Base-by-base conservation (phyloP, 192 early-diverging fungal species). In the Podochytrium sp. region DNA sequence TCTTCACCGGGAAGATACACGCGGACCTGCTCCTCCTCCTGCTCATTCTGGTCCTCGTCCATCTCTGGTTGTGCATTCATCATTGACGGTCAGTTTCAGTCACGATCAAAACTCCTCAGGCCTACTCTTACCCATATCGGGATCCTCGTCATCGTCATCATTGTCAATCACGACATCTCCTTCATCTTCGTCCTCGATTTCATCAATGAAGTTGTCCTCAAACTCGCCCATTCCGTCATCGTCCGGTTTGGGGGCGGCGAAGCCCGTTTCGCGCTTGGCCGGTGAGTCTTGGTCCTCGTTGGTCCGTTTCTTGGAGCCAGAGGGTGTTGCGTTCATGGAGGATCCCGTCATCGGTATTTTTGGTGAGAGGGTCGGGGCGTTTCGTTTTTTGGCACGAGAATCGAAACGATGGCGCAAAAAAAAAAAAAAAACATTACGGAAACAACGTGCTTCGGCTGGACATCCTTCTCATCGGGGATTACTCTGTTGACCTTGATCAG, bases 1-100 rank as follows among this genome's bases (percentile, higher is more conserved):
- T 86, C 83, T 50, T 95, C 90, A 25, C 98, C 98, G 3, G 98
- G 98, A 35, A 97, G 88, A 71, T 95, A 96, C 32, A 97, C 92
- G 57, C 85, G 71, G 35, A 83, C 79, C 25, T 84, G 83, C 6
- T 83, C 84, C 39, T 89, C 87, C 20, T 89, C 80, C 32, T 90
- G 83, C 18, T 92, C 90, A 1, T 85, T 65, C 41, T 85, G 82
- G 12, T 85, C 81, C 29, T 67, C 68, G 55, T 84, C 84, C 38
- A 47, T 47, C 32, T 65, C 40, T 39, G 30, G 7, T n/a, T 63
- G 61, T 42, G 25, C 25, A 16, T 27, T 34, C 25, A 16, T 32
- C 25, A 27, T 58, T 58, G 0, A 47, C 12, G n/a, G n/a, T n/a
- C n/a, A n/a, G n/a, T n/a, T n/a, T n/a, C n/a, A n/a, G n/a, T n/a